Evolutionary conservation across 2,329 filamentous ascomycete species (phyloP).

Genomic region (Hymenoscyphus scutula): DNA sequence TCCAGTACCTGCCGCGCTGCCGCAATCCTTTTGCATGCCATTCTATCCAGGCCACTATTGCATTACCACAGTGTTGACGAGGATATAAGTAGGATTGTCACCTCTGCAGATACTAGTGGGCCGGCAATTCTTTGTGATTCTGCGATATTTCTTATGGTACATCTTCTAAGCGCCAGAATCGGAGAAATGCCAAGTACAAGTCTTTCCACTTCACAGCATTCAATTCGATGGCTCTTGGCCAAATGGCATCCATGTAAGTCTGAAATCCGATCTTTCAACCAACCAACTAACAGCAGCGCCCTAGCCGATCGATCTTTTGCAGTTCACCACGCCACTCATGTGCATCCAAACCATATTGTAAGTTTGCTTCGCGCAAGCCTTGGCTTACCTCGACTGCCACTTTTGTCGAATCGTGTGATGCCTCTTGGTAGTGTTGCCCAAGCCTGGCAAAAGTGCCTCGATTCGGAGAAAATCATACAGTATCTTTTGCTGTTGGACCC

Average conservation of each 20-base stretch:
- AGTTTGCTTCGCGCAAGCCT: constrained; percentile 69
- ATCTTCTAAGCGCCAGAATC: constrained; percentile 64
- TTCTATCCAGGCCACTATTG: constrained; percentile 66
- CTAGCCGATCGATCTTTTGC: constrained; percentile 66
- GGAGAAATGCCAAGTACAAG: constrained; percentile 67
- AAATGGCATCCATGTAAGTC: constrained; percentile 77
- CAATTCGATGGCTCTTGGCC: constrained; percentile 78
- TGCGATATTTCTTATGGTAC: constrained; percentile 69
- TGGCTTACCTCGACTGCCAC: constrained; percentile 43
- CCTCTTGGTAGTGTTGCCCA: constrained; percentile 33
- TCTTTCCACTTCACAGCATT: constrained; percentile 64
- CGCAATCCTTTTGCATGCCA: constrained; percentile 63
- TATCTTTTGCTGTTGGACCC: constrained; percentile 55
- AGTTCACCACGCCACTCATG: constrained; percentile 61
- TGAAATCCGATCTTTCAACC: background rate
- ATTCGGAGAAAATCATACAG: constrained; percentile 45
- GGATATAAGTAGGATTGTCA: constrained; percentile 69
- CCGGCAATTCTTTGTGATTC: constrained; percentile 78
- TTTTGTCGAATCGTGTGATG: constrained; percentile 11
- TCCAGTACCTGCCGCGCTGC: constrained; percentile 72
- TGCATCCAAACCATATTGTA: constrained; percentile 63
- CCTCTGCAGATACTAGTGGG: constrained; percentile 76
- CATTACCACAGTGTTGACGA: constrained; percentile 65
- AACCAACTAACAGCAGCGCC: constrained; percentile 17
- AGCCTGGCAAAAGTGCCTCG: constrained; percentile 33